Conservation (phyloP, 2,329 filamentous ascomycete species). For the Drechslerella dactyloides region DNA sequence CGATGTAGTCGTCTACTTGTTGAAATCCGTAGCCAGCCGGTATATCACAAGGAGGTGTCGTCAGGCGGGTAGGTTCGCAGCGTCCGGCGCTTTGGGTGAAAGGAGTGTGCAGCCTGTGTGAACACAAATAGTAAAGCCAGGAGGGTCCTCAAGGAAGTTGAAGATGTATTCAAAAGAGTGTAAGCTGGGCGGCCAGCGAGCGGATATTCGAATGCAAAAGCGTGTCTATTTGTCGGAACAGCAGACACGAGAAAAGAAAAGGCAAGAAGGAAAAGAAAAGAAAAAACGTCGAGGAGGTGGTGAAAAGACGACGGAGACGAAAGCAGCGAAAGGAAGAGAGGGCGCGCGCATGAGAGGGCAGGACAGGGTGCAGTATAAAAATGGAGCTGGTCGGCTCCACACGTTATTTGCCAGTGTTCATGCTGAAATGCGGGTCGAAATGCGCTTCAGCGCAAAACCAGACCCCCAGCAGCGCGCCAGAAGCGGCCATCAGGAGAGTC, state of each 20-base stretch:
- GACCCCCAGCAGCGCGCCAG: conserved; percentile 22
- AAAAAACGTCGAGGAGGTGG: conserved; percentile 13
- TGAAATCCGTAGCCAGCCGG: conserved; percentile 42
- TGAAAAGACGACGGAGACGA: conserved; percentile 11
- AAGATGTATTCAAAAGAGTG: conserved; percentile 43
- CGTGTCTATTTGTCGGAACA: not conserved
- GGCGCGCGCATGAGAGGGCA: conserved; percentile 4
- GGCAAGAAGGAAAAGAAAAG: conserved; percentile 33
- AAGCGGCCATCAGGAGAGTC: conserved; percentile 38
- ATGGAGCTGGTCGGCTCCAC: conserved; percentile 26
- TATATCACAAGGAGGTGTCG: conserved; percentile 34
- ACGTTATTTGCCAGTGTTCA: conserved; percentile 1
- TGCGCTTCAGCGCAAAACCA: conserved; percentile 23
- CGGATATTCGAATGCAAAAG: not conserved
- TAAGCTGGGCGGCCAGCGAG: conserved; percentile 28
- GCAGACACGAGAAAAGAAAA: conserved; percentile 21
- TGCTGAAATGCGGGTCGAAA: conserved; percentile 22
- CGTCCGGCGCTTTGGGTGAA: conserved; percentile 46
- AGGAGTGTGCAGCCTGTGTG: conserved; percentile 34
- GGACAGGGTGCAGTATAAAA: conserved; percentile 46
- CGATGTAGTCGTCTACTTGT: conserved; percentile 15
- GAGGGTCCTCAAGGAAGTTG: not conserved
- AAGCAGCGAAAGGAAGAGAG: conserved; percentile 10
- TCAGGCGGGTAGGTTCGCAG: conserved; percentile 33
- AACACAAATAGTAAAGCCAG: not conserved